A percentile compares a stretch with the other conserved stretches of the same genome.
Conservation (phyloP, 1,284 basidiomycete genomes). For the Cyathus pygmaeus region DNA sequence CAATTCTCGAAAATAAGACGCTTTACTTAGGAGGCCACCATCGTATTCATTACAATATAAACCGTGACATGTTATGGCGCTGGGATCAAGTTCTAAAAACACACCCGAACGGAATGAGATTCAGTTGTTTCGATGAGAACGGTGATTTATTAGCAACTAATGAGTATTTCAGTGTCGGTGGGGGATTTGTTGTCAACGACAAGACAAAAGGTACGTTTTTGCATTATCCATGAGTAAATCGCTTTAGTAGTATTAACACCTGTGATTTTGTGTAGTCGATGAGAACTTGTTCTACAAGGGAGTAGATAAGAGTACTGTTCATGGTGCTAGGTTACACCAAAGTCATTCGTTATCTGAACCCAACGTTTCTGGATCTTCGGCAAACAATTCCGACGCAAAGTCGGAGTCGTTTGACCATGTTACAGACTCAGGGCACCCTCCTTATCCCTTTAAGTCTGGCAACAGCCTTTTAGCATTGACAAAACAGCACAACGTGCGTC, state of each 20-base stretch:
- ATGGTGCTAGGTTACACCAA: conserved; percentile 82
- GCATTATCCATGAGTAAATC: neutral
- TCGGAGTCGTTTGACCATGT: conserved; percentile 3
- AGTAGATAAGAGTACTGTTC: conserved; percentile 86
- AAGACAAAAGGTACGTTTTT: conserved; percentile 76
- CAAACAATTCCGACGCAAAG: neutral
- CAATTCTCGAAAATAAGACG: conserved; percentile 72
- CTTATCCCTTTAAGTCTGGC: conserved; percentile 87
- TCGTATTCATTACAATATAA: conserved; percentile 84
- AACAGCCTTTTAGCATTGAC: conserved; percentile 82
- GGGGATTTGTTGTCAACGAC: conserved; percentile 92
- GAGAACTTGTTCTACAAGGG: conserved; percentile 97
- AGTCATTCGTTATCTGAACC: conserved; percentile 62
- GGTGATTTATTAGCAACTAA: conserved; percentile 94
- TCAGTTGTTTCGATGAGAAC: conserved; percentile 83
- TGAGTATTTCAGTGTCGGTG: conserved; percentile 93
- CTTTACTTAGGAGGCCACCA: conserved; percentile 81
- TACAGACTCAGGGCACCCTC: conserved; percentile 62
- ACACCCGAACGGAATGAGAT: conserved; percentile 92
- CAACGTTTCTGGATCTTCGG: neutral
- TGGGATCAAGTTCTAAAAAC: conserved; percentile 86
- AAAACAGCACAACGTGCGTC: conserved; percentile 82
- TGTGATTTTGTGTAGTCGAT: conserved; percentile 63
- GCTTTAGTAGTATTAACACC: neutral
- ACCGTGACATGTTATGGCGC: conserved; percentile 91